Base-by-base conservation (phyloP, 192 early-diverging fungal genomes). In the Backusella morwellensis region DNA sequence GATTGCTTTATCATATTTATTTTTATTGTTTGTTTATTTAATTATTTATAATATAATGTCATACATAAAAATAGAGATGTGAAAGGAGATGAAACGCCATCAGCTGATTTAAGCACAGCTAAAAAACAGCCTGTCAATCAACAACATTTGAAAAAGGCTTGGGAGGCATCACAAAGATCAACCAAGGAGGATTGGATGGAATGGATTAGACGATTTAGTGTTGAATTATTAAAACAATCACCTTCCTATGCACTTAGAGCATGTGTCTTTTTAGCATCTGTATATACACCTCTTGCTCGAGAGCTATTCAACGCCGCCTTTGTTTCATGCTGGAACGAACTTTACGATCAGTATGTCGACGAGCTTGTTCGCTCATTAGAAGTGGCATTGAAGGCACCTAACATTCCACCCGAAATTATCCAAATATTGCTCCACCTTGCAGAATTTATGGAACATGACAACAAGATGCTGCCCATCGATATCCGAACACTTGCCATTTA, bases 391-490 rank as follows among this genome's bases (percentile, higher is more conserved):
- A 89, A 87, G 4, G 91, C 95, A 8, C 85, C 87, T 5, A 94
- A 92, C 59, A 96, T 95, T 50, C 95, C 97, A n/a, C 90, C 95
- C 0, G 96, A 99, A 75, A 94, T 98, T 47, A 85, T 96, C 78
- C 95, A 96, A 78, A 93, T 90, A 0, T 86, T 99, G 23, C 87
- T 99, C 41, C 96, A 97, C 68, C 88, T 99, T 36, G 97, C 97
- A 6, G 98, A 97, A 80, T 98, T 96, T 72, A 99, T 99, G 98
- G 98, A 99, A 85, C 96, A 96, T 72, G 96, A 99, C 77, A 95
- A 97, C 78, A 97, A 97, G 77, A 89, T 96, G 8, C 85, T 98
- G 11, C 96, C 97, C 1, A 98, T 98, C 74, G 95, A 97, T 71
- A 95, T 97, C 63, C 87, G 93, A 34, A 93, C 93, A 4, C 85